phyloP scores from a whole-genome alignment of 345 rosid genomes.

The Tarenaya hassleriana region DNA sequence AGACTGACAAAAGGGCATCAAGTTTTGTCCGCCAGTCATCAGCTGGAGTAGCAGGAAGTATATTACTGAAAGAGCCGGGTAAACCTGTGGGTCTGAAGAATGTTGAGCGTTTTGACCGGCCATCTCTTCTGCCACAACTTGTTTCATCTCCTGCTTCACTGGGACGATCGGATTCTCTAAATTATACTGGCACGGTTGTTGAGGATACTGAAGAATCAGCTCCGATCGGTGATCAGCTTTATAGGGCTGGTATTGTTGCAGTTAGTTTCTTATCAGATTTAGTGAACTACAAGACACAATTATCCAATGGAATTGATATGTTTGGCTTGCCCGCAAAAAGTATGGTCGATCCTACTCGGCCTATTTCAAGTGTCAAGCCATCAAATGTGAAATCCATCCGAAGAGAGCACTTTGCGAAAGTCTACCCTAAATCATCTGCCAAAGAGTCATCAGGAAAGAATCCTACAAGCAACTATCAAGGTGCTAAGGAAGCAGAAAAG shows the following conservation, averaged over 20 bases:
- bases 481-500: conserved; percentile 39
- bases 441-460: conserved; percentile 33
- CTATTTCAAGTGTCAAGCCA: conserved; percentile 41
- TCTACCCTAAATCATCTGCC: conserved; percentile 42
- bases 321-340: conserved; percentile 30
- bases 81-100: conserved; percentile 36
- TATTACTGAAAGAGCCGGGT: conserved; percentile 30
- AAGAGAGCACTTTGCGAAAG: conserved; percentile 50
- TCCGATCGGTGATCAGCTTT: conserved; percentile 57
- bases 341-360: conserved; percentile 58
- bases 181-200: conserved; percentile 37
- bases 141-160: conserved; percentile 39
- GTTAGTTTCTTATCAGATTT: conserved; percentile 58
- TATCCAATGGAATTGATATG: conserved; percentile 41
- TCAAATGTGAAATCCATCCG: conserved; percentile 44
- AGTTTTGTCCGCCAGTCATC: conserved; percentile 21
- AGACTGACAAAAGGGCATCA: conserved; percentile 38
- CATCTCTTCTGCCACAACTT: conserved; percentile 31
- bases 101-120: conserved; percentile 29
- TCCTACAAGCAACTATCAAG: conserved; percentile 25
- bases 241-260: conserved; percentile 66
- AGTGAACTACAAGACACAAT: conserved; percentile 57
- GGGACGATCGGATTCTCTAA: conserved; percentile 39
- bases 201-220: conserved; percentile 38
- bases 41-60: conserved; percentile 32